Evolutionary conservation across 768 basidiomycete species (phyloP).

Genomic region (Boletus coccyginus): DNA sequence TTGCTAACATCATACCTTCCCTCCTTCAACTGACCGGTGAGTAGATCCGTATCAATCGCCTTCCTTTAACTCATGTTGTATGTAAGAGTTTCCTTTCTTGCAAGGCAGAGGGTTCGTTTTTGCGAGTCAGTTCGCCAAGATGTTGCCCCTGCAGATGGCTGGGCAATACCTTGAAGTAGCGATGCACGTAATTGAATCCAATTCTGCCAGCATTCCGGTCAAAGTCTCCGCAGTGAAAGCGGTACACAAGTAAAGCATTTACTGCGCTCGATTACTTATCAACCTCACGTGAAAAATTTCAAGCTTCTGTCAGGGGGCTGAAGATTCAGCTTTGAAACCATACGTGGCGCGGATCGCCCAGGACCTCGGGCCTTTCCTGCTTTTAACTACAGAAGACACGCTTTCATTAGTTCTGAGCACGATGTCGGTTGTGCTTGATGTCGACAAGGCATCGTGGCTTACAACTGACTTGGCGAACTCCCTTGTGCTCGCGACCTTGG

Average conservation of each 20-base stretch:
- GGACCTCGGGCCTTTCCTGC: conserved; percentile 80
- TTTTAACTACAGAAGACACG: conserved; percentile 81
- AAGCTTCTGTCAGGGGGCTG: conserved; percentile 68
- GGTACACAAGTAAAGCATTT: conserved; percentile 72
- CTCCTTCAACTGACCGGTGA: conserved; percentile 69
- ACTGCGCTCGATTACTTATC: not conserved
- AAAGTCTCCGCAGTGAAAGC: conserved; percentile 95
- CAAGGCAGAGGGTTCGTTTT: conserved; percentile 96
- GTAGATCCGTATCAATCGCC: conserved; percentile 17
- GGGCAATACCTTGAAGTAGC: conserved; percentile 88
- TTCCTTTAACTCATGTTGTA: not conserved
- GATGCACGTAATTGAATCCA: conserved; percentile 76
- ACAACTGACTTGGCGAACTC: conserved; percentile 62
- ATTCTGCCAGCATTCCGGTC: conserved; percentile 73
- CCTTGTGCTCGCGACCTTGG: conserved; percentile 64
- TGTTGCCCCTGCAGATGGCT: conserved; percentile 69
- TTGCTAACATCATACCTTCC: conserved; percentile 76
- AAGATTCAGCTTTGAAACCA: conserved; percentile 54
- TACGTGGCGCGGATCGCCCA: conserved; percentile 74
- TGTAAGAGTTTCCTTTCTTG: conserved; percentile 80
- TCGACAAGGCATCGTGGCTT: conserved; percentile 73
- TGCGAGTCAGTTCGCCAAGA: conserved; percentile 80
- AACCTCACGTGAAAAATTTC: conserved; percentile 8
- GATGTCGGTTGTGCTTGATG: conserved; percentile 71
- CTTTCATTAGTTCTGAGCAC: conserved; percentile 87